Evolutionary conservation across 306 rosid species (phyloP), one percentile per base, ranked within the genome.

Genomic region (Sesbania bispinosa): DNA sequence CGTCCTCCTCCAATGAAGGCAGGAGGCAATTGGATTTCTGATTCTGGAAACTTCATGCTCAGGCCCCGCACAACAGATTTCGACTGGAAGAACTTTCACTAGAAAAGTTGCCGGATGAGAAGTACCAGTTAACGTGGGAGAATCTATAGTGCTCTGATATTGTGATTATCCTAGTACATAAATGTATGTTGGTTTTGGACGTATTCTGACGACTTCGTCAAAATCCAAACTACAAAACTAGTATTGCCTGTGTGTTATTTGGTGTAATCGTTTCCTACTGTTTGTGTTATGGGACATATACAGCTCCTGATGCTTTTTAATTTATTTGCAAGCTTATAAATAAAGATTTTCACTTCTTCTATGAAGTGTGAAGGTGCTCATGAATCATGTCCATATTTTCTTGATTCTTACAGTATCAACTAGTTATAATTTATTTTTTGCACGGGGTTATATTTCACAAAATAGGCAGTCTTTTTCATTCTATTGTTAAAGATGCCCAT

Each of bases 1-100:
- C 82, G 83, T 35, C 85, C 88, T 9, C 92, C 93, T 45, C 79
- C 90, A 6, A 85, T 90, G 97, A 93, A 87, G 79, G 87, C 99
- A 15, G 99, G 96, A 65, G 96, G 78, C 20, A 85, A 83, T 20
- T 91, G 97, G 99, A 73, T 70, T 48, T 83, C 91, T 11, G 90
- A 78, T 74, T 75, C 99, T 21, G 77, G 91, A 11, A 80, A 87
- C 81, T 65, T 85, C 81, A 83, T 83, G 71, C 79, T 83, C 9
- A 79, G 89, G 75, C 84, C n/a, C 90, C 0, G 78, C 78, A 48
- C 90, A 77, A 30, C 94, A 77, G 76, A 75, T 88, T 73, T 83
- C 86, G 0, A 69, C 87, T 58, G 87, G 87, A 63, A 81, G 88
- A 77, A 77, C 89, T 24, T 89, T 74, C 67, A 4, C 90, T 8